Percentiles rank a stretch among this genome's conserved stretches.
Conservation (phyloP, 2,329 filamentous ascomycete genomes). For the Sarocladiaceae sp. region DNA sequence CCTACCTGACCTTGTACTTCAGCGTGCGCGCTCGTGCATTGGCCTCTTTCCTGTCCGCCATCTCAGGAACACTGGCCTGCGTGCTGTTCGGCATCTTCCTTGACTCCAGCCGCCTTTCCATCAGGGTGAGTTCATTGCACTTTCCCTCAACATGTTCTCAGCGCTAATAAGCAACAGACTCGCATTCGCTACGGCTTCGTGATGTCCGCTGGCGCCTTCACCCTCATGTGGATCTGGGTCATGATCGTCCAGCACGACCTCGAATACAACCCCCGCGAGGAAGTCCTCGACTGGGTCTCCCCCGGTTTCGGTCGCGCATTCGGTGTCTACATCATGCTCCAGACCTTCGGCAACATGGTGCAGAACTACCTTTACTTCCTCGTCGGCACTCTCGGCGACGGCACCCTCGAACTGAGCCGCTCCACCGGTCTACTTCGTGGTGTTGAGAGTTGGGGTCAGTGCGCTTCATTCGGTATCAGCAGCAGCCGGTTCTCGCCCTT, state of each 20-base stretch:
- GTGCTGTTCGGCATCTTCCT: slow-evolving; percentile 19
- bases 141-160: background rate
- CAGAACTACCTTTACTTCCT: slow-evolving; percentile 17
- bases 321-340: slow-evolving; percentile 19
- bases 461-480: slow-evolving; percentile 19
- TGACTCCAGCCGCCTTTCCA: slow-evolving; percentile 15
- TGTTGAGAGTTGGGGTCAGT: slow-evolving; percentile 20
- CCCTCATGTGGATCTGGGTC: slow-evolving; percentile 19
- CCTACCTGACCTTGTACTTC: slow-evolving; percentile 17
- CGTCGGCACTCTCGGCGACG: slow-evolving; percentile 16
- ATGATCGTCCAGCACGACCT: slow-evolving; percentile 17
- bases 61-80: slow-evolving; percentile 17
- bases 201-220: slow-evolving; percentile 16
- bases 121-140: slow-evolving; percentile 11
- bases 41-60: slow-evolving; percentile 16
- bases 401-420: slow-evolving; percentile 17
- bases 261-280: slow-evolving; percentile 9
- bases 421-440: slow-evolving; percentile 16
- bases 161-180: background rate
- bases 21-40: slow-evolving; percentile 16
- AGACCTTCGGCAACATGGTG: slow-evolving; percentile 15
- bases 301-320: slow-evolving; percentile 19
- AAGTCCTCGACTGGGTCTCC: slow-evolving; percentile 15
- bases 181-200: slow-evolving; percentile 16
- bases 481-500: slow-evolving; percentile 21